Evolutionary conservation across 2,329 filamentous ascomycete genomes (phyloP).

Genomic region (Penicillium griseofulvum): DNA sequence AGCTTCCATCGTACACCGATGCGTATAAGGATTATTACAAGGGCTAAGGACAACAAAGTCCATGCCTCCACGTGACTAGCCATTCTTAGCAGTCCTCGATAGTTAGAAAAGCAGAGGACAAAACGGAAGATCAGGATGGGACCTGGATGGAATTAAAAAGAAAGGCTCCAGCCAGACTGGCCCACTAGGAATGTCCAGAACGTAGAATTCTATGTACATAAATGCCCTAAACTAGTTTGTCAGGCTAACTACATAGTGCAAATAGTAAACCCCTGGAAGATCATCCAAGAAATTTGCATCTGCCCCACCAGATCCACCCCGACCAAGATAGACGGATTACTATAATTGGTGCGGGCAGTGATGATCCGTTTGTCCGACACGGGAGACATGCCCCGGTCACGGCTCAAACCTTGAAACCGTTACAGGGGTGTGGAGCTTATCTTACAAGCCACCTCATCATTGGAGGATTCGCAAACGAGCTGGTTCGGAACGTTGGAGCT

Average conservation of each 20-base stretch:
- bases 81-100: slow-evolving; percentile 4
- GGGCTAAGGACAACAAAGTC: slow-evolving; percentile 43
- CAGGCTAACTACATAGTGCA: not conserved
- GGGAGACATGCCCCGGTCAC: not conserved
- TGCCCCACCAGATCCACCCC: not conserved
- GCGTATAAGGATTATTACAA: slow-evolving; percentile 13
- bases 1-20: slow-evolving; percentile 19
- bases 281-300: not conserved
- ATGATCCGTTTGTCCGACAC: not conserved
- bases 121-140: not conserved
- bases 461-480: not conserved
- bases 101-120: not conserved
- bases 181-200: not conserved
- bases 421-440: not conserved
- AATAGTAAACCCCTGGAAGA: not conserved
- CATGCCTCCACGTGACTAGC: slow-evolving; percentile 40
- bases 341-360: not conserved
- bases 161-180: not conserved
- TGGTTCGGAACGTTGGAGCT: not conserved
- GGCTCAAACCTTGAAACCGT: not conserved
- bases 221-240: not conserved
- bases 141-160: not conserved
- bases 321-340: not conserved
- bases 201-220: not conserved
- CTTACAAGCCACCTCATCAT: not conserved